These are phyloP conservation scores for Aspergillus awamori DNA, from an alignment of 2,329 filamentous ascomycete species.

Conservation along the genomic window DNA sequence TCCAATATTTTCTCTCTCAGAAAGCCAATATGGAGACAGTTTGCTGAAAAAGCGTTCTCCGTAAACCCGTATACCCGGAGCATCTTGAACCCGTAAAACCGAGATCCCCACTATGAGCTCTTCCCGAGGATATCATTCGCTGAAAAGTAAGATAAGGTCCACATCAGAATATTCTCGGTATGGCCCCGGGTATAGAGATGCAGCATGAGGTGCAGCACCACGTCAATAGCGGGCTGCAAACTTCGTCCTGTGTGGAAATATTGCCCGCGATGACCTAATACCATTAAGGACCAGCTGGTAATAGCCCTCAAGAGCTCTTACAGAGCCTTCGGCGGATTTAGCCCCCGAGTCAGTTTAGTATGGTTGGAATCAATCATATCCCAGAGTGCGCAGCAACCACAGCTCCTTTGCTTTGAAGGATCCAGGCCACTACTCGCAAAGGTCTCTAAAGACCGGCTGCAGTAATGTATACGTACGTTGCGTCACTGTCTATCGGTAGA, in stretches of 20 bases:
- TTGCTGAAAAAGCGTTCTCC: neutral
- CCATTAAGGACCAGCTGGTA: neutral
- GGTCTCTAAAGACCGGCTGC: neutral
- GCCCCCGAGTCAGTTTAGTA: neutral
- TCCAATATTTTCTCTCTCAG: slow-evolving; percentile 1
- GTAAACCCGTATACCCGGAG: slow-evolving; percentile 26
- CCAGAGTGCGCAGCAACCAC: neutral
- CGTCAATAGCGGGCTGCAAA: neutral
- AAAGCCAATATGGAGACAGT: neutral
- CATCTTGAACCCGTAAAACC: neutral
- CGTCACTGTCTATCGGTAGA: neutral
- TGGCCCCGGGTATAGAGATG: slow-evolving; percentile 5
- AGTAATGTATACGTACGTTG: neutral
- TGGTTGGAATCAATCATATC: neutral
- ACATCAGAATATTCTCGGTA: neutral
- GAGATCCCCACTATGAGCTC: neutral
- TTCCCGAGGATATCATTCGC: neutral
- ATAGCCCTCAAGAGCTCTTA: neutral
- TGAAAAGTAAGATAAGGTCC: neutral
- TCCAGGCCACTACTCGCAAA: neutral
- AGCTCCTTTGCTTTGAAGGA: neutral
- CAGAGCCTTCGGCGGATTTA: neutral
- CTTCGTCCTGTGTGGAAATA: neutral
- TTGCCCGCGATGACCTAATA: neutral
- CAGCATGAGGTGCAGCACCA: slow-evolving; percentile 3